These are phyloP conservation scores for Ceratocystis cubensis DNA, from an alignment of 2,329 filamentous ascomycete genomes.

Conservation along the genomic window DNA sequence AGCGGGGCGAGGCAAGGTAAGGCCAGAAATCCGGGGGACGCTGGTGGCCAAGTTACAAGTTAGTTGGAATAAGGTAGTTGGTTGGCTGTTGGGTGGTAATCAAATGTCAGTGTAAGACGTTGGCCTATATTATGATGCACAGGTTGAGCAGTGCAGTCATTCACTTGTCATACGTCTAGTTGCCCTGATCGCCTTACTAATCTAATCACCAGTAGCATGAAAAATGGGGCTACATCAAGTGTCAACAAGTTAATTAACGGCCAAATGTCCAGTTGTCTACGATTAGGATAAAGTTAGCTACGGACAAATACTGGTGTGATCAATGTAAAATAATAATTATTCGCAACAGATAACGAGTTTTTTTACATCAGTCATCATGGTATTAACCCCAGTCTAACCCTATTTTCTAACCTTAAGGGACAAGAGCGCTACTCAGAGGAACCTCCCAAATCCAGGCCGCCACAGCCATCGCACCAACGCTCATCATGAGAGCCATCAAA, in stretches of 20 bases:
- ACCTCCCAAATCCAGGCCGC: conserved; percentile 50
- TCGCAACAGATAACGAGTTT: background rate
- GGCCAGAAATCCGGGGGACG: too few species aligned
- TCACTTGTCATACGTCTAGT: background rate
- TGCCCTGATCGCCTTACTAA: background rate
- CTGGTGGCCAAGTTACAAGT: too few species aligned
- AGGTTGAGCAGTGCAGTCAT: background rate
- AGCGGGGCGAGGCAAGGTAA: background rate
- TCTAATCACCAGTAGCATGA: background rate
- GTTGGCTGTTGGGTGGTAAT: too few species aligned
- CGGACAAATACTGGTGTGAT: too few species aligned
- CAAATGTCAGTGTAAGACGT: too few species aligned
- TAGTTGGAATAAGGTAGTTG: too few species aligned
- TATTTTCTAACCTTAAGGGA: conserved; percentile 23
- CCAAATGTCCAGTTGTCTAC: too few species aligned
- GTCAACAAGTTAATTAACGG: background rate
- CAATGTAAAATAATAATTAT: too few species aligned
- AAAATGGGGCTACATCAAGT: background rate
- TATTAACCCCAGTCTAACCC: background rate
- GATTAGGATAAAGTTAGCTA: too few species aligned
- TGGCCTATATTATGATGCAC: background rate
- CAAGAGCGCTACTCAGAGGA: conserved; percentile 35
- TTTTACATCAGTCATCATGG: background rate
- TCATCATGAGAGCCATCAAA: conserved; percentile 75
- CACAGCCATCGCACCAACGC: conserved; percentile 58